phyloP scores from a whole-genome alignment of 2,329 filamentous ascomycete genomes.

The Sarocladium brachiariae region DNA sequence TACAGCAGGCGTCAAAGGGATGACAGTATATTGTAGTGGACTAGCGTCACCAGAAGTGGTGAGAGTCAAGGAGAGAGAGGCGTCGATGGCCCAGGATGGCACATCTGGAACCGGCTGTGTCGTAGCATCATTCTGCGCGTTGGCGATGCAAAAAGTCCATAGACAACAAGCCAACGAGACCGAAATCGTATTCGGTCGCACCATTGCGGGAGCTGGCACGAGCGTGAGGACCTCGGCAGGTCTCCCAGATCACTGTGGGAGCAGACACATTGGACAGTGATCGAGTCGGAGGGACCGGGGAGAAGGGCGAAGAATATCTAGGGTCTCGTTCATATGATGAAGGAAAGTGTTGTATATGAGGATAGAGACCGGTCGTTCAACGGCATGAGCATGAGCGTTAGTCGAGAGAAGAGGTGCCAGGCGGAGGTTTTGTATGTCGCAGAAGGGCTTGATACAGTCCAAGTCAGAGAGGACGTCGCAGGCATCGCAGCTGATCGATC shows the following conservation, averaged over 20 bases:
- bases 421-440: too few relatives aligned
- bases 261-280: neutral
- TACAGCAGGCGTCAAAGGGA: slow-evolving; percentile 35
- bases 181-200: slow-evolving; percentile 18
- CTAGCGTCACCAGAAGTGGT: slow-evolving; percentile 11
- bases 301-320: too few relatives aligned
- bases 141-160: slow-evolving; percentile 16
- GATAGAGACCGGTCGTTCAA: too few relatives aligned
- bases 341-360: too few relatives aligned
- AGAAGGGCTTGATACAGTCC: neutral
- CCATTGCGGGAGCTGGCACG: neutral
- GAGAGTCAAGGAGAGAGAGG: slow-evolving; percentile 35
- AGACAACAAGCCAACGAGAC: slow-evolving; percentile 17
- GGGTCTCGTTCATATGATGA: too few relatives aligned
- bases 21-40: slow-evolving; percentile 28
- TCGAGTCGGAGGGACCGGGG: neutral
- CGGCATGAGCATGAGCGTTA: too few relatives aligned
- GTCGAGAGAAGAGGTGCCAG: too few relatives aligned
- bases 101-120: slow-evolving; percentile 28
- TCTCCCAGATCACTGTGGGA: neutral
- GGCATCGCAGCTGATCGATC: slow-evolving; percentile 2
- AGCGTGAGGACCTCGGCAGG: slow-evolving; percentile 2
- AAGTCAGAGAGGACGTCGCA: neutral
- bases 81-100: slow-evolving; percentile 31
- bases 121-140: slow-evolving; percentile 23